phyloP scores from a whole-genome alignment of 192 early-diverging fungal genomes.

The Linnemannia hyalina region DNA sequence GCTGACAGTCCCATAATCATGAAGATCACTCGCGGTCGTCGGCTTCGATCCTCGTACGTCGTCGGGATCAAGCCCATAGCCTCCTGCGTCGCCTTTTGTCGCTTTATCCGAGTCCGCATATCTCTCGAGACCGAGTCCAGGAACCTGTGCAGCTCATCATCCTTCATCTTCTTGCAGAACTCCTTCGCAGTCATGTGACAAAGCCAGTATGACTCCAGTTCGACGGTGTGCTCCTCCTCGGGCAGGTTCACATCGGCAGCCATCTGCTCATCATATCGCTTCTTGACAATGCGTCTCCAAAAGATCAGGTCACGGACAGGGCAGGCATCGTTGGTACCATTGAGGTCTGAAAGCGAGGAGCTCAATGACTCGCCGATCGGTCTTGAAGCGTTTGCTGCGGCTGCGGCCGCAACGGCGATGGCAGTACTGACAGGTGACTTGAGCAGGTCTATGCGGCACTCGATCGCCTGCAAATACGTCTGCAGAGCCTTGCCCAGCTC shows the following conservation, averaged over 20 bases:
- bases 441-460: conserved; percentile 18
- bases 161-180: conserved; percentile 29
- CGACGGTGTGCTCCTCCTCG: conserved; percentile 17
- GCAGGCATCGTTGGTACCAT: neutral
- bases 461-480: conserved; percentile 20
- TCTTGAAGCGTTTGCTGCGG: conserved; percentile 4
- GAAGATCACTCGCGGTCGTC: conserved; percentile 44
- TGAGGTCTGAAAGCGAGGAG: neutral
- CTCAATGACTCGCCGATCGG: neutral
- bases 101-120: conserved; percentile 12
- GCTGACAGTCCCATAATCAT: conserved; percentile 58
- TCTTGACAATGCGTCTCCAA: conserved; percentile 51
- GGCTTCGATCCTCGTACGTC: conserved; percentile 15
- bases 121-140: conserved; percentile 30
- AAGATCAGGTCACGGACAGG: conserved; percentile 35
- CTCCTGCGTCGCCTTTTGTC: conserved; percentile 12
- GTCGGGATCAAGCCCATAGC: neutral
- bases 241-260: conserved; percentile 33
- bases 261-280: conserved; percentile 44
- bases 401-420: neutral
- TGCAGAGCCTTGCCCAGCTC: conserved; percentile 42
- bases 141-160: conserved; percentile 4
- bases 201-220: conserved; percentile 39
- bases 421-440: neutral
- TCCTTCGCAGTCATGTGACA: conserved; percentile 32